Evolutionary conservation across 371 early-diverging fungal species (phyloP).

Genomic region (Coemansia sp.): DNA sequence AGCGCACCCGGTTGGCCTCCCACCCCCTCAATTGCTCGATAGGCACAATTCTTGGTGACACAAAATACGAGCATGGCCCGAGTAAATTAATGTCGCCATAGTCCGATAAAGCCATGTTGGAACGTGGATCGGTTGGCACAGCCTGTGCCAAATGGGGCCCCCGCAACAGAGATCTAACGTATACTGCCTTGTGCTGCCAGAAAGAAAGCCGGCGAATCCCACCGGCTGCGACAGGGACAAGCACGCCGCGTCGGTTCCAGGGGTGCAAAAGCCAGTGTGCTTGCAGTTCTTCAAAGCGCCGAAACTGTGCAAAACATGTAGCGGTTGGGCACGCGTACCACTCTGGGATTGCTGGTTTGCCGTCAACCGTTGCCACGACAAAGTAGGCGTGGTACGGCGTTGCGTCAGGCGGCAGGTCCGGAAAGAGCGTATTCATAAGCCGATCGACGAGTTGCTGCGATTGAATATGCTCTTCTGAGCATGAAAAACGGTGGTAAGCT

Average conservation of each 20-base stretch:
- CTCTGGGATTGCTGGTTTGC: constrained; percentile 18
- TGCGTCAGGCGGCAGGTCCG: constrained; percentile 5
- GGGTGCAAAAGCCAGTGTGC: constrained; percentile 32
- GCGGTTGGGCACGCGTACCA: constrained; percentile 23
- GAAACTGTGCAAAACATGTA: constrained; percentile 12
- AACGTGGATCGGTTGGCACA: too few species aligned
- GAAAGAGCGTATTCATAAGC: constrained; percentile 24
- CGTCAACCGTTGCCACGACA: constrained; percentile 32
- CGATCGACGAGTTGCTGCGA: constrained; percentile 4
- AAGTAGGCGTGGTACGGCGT: constrained; percentile 22
- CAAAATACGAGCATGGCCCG: constrained; percentile 30
- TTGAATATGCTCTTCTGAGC: background rate
- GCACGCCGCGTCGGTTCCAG: constrained; percentile 30
- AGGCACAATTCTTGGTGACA: constrained; percentile 26
- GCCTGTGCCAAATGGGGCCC: constrained; percentile 10
- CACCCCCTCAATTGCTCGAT: constrained; percentile 21
- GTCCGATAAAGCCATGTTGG: constrained; percentile 8
- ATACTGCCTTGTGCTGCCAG: constrained; percentile 36
- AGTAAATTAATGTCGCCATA: constrained; percentile 29
- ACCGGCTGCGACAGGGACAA: constrained; percentile 28
- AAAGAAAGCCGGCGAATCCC: constrained; percentile 27
- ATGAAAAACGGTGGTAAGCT: background rate
- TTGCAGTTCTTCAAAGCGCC: constrained; percentile 14
- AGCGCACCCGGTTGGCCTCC: constrained; percentile 4
- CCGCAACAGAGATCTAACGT: constrained; percentile 18